Base-by-base conservation (phyloP, 768 basidiomycete species). In the Suillus decipiens region DNA sequence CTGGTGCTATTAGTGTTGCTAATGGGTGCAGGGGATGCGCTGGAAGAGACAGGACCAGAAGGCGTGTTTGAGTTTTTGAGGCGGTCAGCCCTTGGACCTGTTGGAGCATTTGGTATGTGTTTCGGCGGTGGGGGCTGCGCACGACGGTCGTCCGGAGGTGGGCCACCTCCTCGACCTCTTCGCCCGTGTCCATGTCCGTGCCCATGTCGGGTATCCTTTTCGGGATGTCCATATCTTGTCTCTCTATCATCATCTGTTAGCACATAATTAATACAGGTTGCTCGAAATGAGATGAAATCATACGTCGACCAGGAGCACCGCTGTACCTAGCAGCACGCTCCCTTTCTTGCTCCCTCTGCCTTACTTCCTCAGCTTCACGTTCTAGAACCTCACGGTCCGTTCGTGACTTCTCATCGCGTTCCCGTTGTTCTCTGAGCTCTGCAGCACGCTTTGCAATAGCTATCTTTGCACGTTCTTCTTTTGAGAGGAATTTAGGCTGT, bases 401-500 rank as follows among this genome's bases (percentile, higher is more conserved):
- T 66, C 81, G 82, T 5, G 86, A 63, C 7, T 77, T 77, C 53
- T 93, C 90, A 22, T 89, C 88, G 56, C 80, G 83, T 61, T 85
- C 86, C 64, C 82, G 87, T 70, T 93, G 84, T 50, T 86, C 86
- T 58, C 79, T 83, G 45, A 98, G 89, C 72, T 98, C 96, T 63
- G 90, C 84, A 22, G 88, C 84, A 15, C 96, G 89, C 69, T 93
- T 92, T 17, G 89, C 88, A 64, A 98, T 91, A 3, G 96, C 96
- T 41, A 97, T 77, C 71, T 87, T 86, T 19, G 93, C 93, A 56
- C 96, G 87, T 70, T 97, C 92, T 67, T 95, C 93, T 77, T 93
- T 99, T 2, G 92, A 86, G 15, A 99, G 81, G 80, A 99, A 99
- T 76, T 88, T 96, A 41, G 96, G 96, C 95, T 98, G 54, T 19